phyloP scores from a whole-genome alignment of 176 grass and related monocot species.

The Musa schizocarpa region DNA sequence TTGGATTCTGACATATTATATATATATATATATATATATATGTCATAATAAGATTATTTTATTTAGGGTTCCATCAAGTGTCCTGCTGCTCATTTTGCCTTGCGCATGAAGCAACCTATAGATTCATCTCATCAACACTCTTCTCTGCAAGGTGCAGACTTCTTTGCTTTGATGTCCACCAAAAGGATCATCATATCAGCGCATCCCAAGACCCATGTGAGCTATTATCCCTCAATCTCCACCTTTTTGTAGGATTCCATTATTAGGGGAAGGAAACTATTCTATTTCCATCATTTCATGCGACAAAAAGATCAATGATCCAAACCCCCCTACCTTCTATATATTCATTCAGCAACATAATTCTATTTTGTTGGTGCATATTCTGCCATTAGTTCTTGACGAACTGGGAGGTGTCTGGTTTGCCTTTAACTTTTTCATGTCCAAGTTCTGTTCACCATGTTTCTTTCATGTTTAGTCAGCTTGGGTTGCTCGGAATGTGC shows the following conservation, averaged over 20 bases:
- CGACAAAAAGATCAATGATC: background rate
- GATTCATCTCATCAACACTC: background rate
- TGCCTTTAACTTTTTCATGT: background rate
- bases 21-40: background rate
- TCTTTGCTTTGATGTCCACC: background rate
- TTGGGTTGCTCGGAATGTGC: too few relatives aligned
- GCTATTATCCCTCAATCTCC: background rate
- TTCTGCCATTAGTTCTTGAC: background rate
- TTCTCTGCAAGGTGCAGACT: background rate
- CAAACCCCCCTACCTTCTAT: background rate
- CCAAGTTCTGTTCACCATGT: background rate
- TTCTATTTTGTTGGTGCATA: background rate
- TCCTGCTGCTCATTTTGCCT: background rate
- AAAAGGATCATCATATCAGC: constrained; percentile 9
- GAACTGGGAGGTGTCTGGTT: background rate
- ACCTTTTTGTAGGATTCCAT: background rate
- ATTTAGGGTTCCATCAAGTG: background rate
- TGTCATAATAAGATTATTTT: background rate
- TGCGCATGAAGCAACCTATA: background rate
- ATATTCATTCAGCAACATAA: background rate
- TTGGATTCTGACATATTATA: background rate
- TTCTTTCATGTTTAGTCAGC: background rate
- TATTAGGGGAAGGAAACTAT: constrained; percentile 2
- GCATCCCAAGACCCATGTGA: background rate
- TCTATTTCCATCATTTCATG: constrained; percentile 17